Evolutionary conservation across 2,329 filamentous ascomycete genomes (phyloP), one percentile per base, ranked within the genome.

Genomic region (Reticulascus tulasneorum): DNA sequence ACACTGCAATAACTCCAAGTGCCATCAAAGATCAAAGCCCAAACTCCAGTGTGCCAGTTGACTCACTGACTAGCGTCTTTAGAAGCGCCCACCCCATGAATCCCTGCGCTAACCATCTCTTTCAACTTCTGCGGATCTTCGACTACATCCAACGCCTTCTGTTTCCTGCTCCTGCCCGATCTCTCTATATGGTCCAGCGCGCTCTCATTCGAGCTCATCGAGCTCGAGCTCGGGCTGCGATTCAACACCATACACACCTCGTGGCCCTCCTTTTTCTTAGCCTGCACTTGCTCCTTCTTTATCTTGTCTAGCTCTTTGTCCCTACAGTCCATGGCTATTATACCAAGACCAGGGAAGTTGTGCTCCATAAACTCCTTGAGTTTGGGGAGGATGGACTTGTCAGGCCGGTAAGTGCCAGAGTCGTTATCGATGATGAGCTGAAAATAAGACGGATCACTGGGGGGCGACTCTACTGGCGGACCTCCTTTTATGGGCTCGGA

Each of bases 341-440:
- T 69, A 33, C 84, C 79, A 1, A 97, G 64, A 1, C 86, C 88
- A 0, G 86, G 86, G 22, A 96, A 79, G 47, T 91, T 88, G 17
- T 59, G 60, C 21, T 80, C 65, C 3, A 97, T 62, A 54, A 88
- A 94, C 9, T 68, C 54, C 34, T 82, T 79, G 2, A 97, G 69
- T 1, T 81, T 57, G 0, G 86, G 85, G 2, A 97, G 73, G 9
- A 86, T 71, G 9, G 80, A 73, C 37, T 84, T 84, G 53, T 94
- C 88, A 0, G 91, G 91, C 1, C 91, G 78, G 59, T 97, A 97
- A 1, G 91, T 97, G 9, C 91, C 91, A 36, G 82, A 88, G 60
- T 95, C 91, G 53, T 97, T 97, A 66, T 97, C 91, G 53, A 97
- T 96, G 46, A 93, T 70, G 8, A 97, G 75, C 56, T 94, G 84